Conservation (phyloP, 805 yeast species). For the Pichia nanzhaoensis region DNA sequence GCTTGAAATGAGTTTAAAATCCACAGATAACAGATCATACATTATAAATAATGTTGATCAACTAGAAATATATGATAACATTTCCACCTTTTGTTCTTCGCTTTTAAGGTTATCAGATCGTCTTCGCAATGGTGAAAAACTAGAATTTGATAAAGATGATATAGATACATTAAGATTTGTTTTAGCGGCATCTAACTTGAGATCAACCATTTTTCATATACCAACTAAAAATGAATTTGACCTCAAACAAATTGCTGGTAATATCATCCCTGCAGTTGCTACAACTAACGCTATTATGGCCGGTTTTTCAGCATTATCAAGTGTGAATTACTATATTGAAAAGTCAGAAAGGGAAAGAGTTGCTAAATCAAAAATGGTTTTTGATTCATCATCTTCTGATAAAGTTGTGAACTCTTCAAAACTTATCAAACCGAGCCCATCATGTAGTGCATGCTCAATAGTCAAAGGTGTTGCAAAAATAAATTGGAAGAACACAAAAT, state of each 20-base stretch:
- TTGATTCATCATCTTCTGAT: constrained; percentile 47
- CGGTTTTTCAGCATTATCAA: constrained; percentile 75
- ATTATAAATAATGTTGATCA: constrained; percentile 17
- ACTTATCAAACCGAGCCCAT: constrained; percentile 54
- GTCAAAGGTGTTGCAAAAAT: constrained; percentile 44
- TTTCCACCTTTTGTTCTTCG: constrained; percentile 49
- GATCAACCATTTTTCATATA: constrained; percentile 66
- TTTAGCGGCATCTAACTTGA: constrained; percentile 72
- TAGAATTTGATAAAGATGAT: constrained; percentile 91
- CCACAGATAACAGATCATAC: background rate
- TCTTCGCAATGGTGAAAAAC: constrained; percentile 29
- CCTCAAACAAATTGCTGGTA: constrained; percentile 92
- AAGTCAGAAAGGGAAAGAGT: constrained; percentile 22
- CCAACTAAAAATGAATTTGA: constrained; percentile 74
- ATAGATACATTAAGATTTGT: constrained; percentile 86
- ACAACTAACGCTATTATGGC: constrained; percentile 95
- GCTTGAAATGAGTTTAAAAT: background rate
- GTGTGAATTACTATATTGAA: constrained; percentile 43
- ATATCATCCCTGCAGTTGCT: constrained; percentile 97
- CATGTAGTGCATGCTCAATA: constrained; percentile 64
- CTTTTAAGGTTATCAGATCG: constrained; percentile 47
- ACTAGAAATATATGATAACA: constrained; percentile 56
- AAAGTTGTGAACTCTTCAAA: constrained; percentile 60
- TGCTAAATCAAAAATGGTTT: constrained; percentile 39
- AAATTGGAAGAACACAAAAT: constrained; percentile 27